Conservation (phyloP, 805 yeast species). For the Yarrowia deformans region DNA sequence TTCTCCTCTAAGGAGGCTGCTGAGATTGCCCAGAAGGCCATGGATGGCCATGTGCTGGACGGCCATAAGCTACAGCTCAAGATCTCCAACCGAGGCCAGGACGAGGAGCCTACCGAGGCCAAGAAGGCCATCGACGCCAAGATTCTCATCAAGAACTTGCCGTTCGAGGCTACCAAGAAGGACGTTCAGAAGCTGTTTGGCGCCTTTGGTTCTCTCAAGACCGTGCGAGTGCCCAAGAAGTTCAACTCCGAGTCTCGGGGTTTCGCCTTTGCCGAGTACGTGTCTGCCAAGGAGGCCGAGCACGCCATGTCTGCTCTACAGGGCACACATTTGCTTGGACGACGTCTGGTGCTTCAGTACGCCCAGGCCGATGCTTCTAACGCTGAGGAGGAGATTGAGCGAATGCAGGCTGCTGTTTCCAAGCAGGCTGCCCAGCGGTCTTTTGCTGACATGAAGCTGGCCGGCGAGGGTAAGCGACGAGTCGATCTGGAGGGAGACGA, state of each 20-base stretch:
- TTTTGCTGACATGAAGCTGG: slow-evolving; percentile 68
- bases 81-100: slow-evolving; percentile 74
- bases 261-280: slow-evolving; percentile 95
- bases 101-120: slow-evolving; percentile 44
- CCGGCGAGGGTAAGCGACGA: slow-evolving; percentile 74
- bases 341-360: slow-evolving; percentile 90
- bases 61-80: slow-evolving; percentile 92
- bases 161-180: slow-evolving; percentile 92
- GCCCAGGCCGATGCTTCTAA: slow-evolving; percentile 83
- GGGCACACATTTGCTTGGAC: slow-evolving; percentile 96
- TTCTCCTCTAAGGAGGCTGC: slow-evolving; percentile 83
- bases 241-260: slow-evolving; percentile 96
- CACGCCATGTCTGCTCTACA: slow-evolving; percentile 90
- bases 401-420: slow-evolving; percentile 85
- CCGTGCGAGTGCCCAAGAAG: slow-evolving; percentile 95
- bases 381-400: slow-evolving; percentile 89
- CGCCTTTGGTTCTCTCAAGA: slow-evolving; percentile 87
- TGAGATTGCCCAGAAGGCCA: slow-evolving; percentile 68
- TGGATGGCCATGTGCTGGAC: slow-evolving; percentile 81
- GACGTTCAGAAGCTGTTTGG: slow-evolving; percentile 93
- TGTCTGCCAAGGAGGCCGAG: slow-evolving; percentile 88
- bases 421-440: slow-evolving; percentile 79
- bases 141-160: slow-evolving; percentile 93
- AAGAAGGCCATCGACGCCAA: slow-evolving; percentile 53
- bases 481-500: slow-evolving; percentile 63